A percentile compares a stretch with the other conserved stretches of the same genome.
Conservation (phyloP, 2,329 filamentous ascomycete genomes). For the Colletotrichum sp. region DNA sequence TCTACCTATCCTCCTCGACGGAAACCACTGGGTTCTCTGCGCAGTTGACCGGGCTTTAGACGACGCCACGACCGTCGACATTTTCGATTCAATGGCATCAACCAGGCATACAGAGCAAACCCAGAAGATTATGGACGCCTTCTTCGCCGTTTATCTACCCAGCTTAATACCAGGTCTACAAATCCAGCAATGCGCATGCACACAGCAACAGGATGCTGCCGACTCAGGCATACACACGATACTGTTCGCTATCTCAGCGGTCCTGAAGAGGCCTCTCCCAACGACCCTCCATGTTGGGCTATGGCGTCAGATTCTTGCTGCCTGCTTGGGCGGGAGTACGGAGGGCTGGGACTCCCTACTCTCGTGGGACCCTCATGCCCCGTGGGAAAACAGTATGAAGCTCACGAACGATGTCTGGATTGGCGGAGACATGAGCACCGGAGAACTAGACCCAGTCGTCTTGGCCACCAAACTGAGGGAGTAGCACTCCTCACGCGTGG, state of each 20-base stretch:
- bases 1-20: neutral
- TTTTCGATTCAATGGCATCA: neutral
- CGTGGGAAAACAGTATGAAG: neutral
- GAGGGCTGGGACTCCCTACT: neutral
- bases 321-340: neutral
- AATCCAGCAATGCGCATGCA: neutral
- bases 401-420: neutral
- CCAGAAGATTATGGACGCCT: neutral
- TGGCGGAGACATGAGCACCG: neutral
- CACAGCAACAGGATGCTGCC: neutral
- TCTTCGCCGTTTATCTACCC: neutral
- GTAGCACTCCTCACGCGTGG: neutral
- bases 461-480: neutral
- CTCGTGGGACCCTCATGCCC: neutral
- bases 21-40: neutral
- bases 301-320: neutral
- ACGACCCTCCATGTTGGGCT: neutral
- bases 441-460: neutral
- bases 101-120: neutral
- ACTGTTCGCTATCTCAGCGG: neutral
- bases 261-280: neutral
- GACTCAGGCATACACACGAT: neutral
- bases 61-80: neutral
- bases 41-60: neutral
- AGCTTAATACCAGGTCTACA: neutral